Percentiles rank a stretch among this genome's conserved stretches.
Evolutionary conservation across 192 early-diverging fungal genomes (phyloP).

Genomic region (Coemansia sp.): DNA sequence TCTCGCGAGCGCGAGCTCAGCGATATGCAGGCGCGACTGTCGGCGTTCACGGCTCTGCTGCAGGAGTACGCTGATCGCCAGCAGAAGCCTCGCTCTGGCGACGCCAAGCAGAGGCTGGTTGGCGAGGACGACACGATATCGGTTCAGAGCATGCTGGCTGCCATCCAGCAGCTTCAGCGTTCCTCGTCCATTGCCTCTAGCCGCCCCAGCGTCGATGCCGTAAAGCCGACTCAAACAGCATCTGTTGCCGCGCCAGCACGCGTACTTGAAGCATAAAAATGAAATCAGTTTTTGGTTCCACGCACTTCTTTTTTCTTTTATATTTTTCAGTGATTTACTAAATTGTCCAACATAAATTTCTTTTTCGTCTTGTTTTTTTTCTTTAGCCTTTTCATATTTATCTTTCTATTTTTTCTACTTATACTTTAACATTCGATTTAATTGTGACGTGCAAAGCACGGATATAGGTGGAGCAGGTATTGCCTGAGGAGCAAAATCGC

Average conservation of each 20-base stretch:
- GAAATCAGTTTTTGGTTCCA: no score
- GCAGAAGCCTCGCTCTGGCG: slow-evolving; percentile 7
- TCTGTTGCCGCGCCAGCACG: background rate
- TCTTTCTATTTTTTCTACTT: no score
- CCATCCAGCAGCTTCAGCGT: slow-evolving; percentile 50
- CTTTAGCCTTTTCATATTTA: no score
- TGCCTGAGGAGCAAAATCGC: no score
- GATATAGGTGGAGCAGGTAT: no score
- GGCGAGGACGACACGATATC: slow-evolving; percentile 30
- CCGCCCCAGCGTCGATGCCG: slow-evolving; percentile 21
- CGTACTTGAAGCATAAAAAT: slow-evolving; percentile 6
- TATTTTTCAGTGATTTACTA: no score
- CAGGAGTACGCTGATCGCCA: slow-evolving; percentile 43
- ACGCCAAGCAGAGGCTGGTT: slow-evolving; percentile 6
- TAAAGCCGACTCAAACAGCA: slow-evolving; percentile 1
- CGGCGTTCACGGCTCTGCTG: slow-evolving; percentile 38
- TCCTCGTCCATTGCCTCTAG: slow-evolving; percentile 25
- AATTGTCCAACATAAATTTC: no score
- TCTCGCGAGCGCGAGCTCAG: slow-evolving; percentile 41
- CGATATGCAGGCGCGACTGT: slow-evolving; percentile 38
- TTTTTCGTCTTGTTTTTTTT: no score
- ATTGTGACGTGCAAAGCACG: no score
- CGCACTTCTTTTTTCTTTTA: no score
- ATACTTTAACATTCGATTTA: no score
- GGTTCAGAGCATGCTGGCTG: slow-evolving; percentile 39